phyloP scores from a whole-genome alignment of 2,329 filamentous ascomycete species.

The Metarhizium brunneum region DNA sequence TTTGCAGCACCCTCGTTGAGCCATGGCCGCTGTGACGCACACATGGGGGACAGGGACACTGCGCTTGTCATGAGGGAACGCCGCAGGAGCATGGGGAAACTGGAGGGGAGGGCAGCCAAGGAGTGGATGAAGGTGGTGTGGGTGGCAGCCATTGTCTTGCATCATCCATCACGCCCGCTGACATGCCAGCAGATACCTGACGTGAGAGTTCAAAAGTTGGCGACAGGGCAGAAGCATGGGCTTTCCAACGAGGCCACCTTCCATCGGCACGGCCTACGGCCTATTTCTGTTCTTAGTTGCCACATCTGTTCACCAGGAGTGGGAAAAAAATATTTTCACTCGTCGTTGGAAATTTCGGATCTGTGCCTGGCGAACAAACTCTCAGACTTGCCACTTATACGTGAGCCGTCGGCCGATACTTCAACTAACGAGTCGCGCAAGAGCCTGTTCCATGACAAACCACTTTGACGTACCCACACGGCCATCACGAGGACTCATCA shows the following conservation, averaged over 20 bases:
- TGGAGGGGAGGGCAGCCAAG: not conserved
- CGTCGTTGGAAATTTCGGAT: not conserved
- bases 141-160: not conserved
- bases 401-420: not conserved
- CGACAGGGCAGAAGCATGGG: not conserved
- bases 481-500: slow-evolving; percentile 1
- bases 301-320: not conserved
- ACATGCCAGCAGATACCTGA: not conserved
- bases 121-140: not conserved
- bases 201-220: not conserved
- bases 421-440: not conserved
- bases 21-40: not conserved
- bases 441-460: not conserved
- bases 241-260: not conserved
- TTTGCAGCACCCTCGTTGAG: not conserved
- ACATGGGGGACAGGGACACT: not conserved
- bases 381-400: not conserved
- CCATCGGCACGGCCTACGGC: not conserved
- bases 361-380: not conserved
- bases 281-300: not conserved
- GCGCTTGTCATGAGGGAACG: not conserved
- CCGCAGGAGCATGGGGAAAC: not conserved
- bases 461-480: slow-evolving; percentile 1
- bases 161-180: not conserved
- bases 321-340: not conserved